Base-by-base conservation (phyloP, 2,329 filamentous ascomycete species). In the Teratosphaeria pseudoeucalypti region DNA sequence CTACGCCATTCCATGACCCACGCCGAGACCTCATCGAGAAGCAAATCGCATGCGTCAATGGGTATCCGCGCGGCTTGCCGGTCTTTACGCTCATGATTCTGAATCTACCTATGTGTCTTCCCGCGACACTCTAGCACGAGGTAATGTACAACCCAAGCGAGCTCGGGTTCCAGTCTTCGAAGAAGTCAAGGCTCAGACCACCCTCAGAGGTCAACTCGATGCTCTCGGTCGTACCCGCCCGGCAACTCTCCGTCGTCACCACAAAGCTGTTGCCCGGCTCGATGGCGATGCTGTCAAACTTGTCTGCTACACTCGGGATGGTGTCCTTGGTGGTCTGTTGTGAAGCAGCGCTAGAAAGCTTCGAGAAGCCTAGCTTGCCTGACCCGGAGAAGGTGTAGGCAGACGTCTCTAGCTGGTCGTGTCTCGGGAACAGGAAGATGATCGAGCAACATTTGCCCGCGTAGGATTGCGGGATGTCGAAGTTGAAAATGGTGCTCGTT, bases 391-490 rank as follows among this genome's bases (percentile, higher is more conserved):
- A 68, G n/a, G 57, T 67, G 67, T 65, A 79, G 27, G 54, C 64
- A 52, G 73, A 74, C 2, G 71, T 73, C 43, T 62, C 61, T 6
- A 77, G 69, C 62, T 73, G 69, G 14, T 65, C 61, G 62, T 63
- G 65, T 26, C 59, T 61, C 0, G 79, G 79, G 61, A 80, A 73
- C 43, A 77, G 67, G 69, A 81, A 79, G 59, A 76, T 69, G n/a
- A 80, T 66, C 5, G 73, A 77, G 71, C 79, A 81, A 34, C 72
- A 76, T 61, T 75, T 76, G 60, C 75, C 74, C 43, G 68, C 60
- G 55, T 75, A 71, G 3, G 66, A 67, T 2, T 68, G 62, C 0
- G 75, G 74, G 27, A 81, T 70, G 61, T 80, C 75, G 64, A 80
- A 80, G 60, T 74, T 75, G 71, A 79, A 79, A 61, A 80, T 62